These are phyloP conservation scores for Evernia prunastri DNA, from an alignment of 495 filamentous ascomycete genomes.

Conservation along the genomic window DNA sequence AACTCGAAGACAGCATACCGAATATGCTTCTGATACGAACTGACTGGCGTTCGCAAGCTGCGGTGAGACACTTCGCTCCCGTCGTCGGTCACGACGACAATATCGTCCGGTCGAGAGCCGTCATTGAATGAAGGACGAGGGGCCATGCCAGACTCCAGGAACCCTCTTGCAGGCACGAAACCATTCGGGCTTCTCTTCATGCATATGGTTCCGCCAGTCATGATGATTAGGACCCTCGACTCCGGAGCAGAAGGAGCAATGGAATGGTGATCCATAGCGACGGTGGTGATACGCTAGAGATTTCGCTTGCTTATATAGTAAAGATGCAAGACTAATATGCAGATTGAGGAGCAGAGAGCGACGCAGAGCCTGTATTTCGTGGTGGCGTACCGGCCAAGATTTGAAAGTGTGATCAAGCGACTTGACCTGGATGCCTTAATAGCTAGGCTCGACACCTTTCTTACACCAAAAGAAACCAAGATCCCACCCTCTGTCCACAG, in stretches of 20 bases:
- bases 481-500: no score
- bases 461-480: not conserved
- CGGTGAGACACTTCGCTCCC: slow-evolving; percentile 40
- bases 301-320: not conserved
- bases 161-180: slow-evolving; percentile 67
- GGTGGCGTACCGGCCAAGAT: not conserved
- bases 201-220: slow-evolving; percentile 91
- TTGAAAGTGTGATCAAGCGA: not conserved
- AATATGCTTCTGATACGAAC: slow-evolving; percentile 72
- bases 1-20: slow-evolving; percentile 87
- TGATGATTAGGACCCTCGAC: slow-evolving; percentile 79
- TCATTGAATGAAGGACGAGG: slow-evolving; percentile 89
- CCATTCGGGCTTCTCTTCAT: slow-evolving; percentile 70
- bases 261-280: slow-evolving; percentile 11
- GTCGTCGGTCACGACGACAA: slow-evolving; percentile 50
- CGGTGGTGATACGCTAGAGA: not conserved
- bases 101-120: slow-evolving; percentile 49
- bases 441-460: not conserved
- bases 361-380: not conserved
- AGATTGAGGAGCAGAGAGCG: not conserved
- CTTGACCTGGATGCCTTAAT: not conserved
- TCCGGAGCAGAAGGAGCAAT: slow-evolving; percentile 43
- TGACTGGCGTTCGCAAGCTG: slow-evolving; percentile 73
- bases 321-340: not conserved
- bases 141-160: slow-evolving; percentile 75